These are phyloP conservation scores for Candolleomyces aberdarensis DNA, from an alignment of 768 basidiomycete species.

Conservation along the genomic window DNA sequence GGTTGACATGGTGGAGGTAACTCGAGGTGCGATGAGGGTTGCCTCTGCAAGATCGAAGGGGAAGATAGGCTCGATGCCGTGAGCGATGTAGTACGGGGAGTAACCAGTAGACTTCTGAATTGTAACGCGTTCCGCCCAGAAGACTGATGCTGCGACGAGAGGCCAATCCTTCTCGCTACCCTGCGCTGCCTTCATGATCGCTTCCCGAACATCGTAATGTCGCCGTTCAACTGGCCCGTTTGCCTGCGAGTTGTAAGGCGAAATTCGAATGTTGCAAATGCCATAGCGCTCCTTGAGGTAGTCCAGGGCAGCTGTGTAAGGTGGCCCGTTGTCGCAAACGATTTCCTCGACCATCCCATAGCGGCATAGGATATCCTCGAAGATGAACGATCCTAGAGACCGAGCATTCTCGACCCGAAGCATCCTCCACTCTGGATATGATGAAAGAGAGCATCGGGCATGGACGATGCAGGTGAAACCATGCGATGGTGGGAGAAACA, in stretches of 20 bases:
- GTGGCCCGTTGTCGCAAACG: constrained; percentile 29
- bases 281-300: constrained; percentile 19
- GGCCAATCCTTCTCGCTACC: constrained; percentile 31
- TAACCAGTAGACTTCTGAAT: constrained; percentile 25
- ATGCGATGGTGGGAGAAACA: constrained; percentile 21
- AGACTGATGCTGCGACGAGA: constrained; percentile 16
- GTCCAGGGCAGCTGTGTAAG: constrained; percentile 20
- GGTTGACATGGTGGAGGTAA: constrained; percentile 3
- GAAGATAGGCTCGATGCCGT: constrained; percentile 30
- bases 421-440: constrained; percentile 18
- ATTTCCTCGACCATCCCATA: constrained; percentile 33
- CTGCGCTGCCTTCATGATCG: constrained; percentile 26
- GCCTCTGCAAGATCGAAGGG: constrained; percentile 26
- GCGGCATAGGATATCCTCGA: constrained; percentile 28
- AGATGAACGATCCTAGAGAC: constrained; percentile 21
- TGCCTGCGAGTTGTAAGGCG: constrained; percentile 36
- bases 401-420: constrained; percentile 20
- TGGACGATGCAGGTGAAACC: constrained; percentile 23
- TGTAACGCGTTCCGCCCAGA: constrained; percentile 32
- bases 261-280: constrained; percentile 36
- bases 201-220: constrained; percentile 25
- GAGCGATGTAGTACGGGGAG: constrained; percentile 31
- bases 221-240: constrained; percentile 32
- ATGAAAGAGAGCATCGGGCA: constrained; percentile 17
- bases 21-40: constrained; percentile 10